Evolutionary conservation across 257 asterid genomes (phyloP), one percentile per base, ranked within the genome.

Genomic region (Mitragyna speciosa): DNA sequence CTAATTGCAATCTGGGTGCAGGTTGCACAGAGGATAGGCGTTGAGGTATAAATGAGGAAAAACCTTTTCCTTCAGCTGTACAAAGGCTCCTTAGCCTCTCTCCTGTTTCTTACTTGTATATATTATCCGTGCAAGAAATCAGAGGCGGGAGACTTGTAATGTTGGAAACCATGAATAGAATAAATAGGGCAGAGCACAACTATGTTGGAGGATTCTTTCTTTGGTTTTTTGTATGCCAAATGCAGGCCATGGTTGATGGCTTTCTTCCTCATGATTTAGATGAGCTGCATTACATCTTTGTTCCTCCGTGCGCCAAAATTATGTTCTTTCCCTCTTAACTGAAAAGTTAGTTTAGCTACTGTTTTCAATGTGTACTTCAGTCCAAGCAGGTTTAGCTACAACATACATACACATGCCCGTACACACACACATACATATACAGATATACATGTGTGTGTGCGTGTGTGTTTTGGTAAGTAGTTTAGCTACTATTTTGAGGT

Each of bases 1-100:
- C 45, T 20, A 24, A 47, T 72, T 52, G 41, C 68, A 36, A 31
- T 56, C 12, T 68, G 52, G 63, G 64, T 84, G 84, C 94, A 96
- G 98, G 97, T 94, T 86, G 97, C 98, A 72, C 89, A 89, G 77
- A 90, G 97, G 83, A 94, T 96, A 63, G 98, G 99, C 71, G 88
- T 96, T 76, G 85, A 84, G 74, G 95, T 96, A 51, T 94, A 88
- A 92, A 58, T 16, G 6, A 24, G 14, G 76, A 8, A 26, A 47
- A 31, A 72, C 54, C 73, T 47, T 68, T 26, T 11, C 72, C 66
- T 76, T 28, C 66, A n/a, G 31, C 4, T 75, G 56, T 64, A 39
- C 59, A 3, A 24, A 64, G 78, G 43, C 51, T 63, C 36, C n/a
- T 49, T 45, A 1, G 49, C 26, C 47, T 30, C 30, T 36, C 41